Base-by-base conservation (phyloP, 106 monocot genomes). In the Gastrodia elata region DNA sequence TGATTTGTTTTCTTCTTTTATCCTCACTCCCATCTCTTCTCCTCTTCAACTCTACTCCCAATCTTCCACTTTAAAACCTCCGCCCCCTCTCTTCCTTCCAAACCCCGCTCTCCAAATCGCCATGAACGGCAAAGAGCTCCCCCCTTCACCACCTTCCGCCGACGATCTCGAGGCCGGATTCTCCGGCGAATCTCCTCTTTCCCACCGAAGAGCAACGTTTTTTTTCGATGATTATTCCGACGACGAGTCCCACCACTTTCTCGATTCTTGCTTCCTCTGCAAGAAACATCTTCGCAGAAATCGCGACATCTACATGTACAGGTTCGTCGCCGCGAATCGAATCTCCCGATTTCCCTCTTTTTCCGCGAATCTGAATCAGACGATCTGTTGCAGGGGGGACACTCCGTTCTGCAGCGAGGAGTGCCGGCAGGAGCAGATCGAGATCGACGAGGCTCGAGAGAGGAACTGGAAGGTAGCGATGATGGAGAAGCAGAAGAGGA, bases 271-370 rank as follows among this genome's bases (percentile, higher is more conserved):
- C 84, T 80, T 77, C 72, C 84, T 92, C 74, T 92, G 92, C 81
- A 77, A 82, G 79, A 89, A 84, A 73, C 74, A 76, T 1, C 79
- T 92, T 71, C 71, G 78, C 58, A 75, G 80, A 11, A 78, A 87
- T 71, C 68, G 76, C 48, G 89, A 89, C 78, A 92, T 92, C 84
- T 92, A 80, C 87, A 92, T 92, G 89, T 92, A 92, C 83, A 89
- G 91, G 91, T 92, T 30, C 36, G 9, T 13, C 61, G 9, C 36
- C 36, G 9, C 8, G 35, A 65, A 65, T 65, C 20, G 15, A 36
- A n/a, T 36, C 8, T 36, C 9, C 5, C 9, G 16, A 15, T 20
- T 16, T 65, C 6, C 3, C 16, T 36, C 5, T 67, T 35, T 38
- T 27, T 20, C 38, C 10, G 27, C 2, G 14, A 27, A 36, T 67